phyloP scores from a whole-genome alignment of 805 yeast species.

The Lipomyces mesembrius region DNA sequence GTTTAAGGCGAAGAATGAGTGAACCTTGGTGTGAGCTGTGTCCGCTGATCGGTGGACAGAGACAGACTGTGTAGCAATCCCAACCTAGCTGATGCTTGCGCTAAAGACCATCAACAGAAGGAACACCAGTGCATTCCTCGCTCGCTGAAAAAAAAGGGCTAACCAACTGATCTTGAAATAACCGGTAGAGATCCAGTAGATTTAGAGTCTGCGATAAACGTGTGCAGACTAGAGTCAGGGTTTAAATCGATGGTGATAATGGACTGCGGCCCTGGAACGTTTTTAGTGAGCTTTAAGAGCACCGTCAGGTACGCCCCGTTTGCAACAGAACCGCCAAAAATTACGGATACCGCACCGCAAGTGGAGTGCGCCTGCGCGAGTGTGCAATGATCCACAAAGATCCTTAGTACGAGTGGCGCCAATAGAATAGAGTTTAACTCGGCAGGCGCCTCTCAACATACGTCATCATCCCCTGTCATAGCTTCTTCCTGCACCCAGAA shows the following conservation, averaged over 20 bases:
- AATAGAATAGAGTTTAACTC: not conserved
- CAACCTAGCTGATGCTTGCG: not conserved
- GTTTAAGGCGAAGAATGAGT: not conserved
- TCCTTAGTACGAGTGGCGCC: not conserved
- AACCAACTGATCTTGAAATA: not conserved
- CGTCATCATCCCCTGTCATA: not conserved
- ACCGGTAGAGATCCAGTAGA: not conserved
- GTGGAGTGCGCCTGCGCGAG: not conserved
- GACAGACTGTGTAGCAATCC: not conserved
- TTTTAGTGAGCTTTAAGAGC: not conserved
- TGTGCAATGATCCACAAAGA: not conserved
- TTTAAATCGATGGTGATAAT: not conserved
- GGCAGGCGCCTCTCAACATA: not conserved
- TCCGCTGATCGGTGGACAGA: not conserved
- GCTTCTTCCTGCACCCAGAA: too few species aligned
- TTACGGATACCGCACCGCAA: not conserved
- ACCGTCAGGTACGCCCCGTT: too few species aligned
- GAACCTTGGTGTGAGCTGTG: not conserved
- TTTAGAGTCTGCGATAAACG: not conserved
- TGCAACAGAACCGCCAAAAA: not conserved
- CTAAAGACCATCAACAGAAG: not conserved
- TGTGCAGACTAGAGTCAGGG: not conserved
- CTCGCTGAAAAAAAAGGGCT: not conserved
- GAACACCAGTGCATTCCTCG: not conserved
- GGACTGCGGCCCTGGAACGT: not conserved